Conservation (phyloP, 805 yeast genomes). For the Candida chauliodis region DNA sequence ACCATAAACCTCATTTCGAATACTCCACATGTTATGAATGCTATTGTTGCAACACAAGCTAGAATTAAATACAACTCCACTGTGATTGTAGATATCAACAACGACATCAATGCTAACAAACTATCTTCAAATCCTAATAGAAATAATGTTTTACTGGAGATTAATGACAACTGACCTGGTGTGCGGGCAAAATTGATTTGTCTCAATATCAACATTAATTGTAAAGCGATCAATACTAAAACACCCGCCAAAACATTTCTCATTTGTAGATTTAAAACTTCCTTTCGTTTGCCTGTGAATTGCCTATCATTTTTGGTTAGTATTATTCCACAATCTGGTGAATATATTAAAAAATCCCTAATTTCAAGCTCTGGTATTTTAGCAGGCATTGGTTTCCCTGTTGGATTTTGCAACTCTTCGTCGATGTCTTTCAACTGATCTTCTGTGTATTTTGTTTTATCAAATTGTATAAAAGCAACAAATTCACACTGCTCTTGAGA, state of each 20-base stretch:
- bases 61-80: conserved; percentile 62
- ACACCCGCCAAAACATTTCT: conserved; percentile 45
- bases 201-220: conserved; percentile 54
- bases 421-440: conserved; percentile 62
- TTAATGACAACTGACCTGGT: conserved; percentile 73
- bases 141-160: conserved; percentile 54
- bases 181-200: conserved; percentile 74
- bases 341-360: conserved; percentile 59
- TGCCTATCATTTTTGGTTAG: conserved; percentile 23
- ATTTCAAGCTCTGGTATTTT: conserved; percentile 55
- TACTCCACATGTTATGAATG: conserved; percentile 65
- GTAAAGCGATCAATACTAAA: conserved; percentile 40
- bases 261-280: conserved; percentile 36
- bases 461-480: conserved; percentile 63
- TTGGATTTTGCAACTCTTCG: conserved; percentile 65
- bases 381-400: conserved; percentile 68
- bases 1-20: conserved; percentile 76
- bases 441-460: conserved; percentile 51
- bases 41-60: conserved; percentile 64
- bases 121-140: conserved; percentile 73
- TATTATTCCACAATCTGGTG: conserved; percentile 83
- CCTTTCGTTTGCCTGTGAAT: conserved; percentile 56
- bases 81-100: conserved; percentile 54
- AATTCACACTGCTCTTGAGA: conserved; percentile 61
- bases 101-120: conserved; percentile 56